A percentile compares a stretch with the other conserved stretches of the same genome.
Conservation (phyloP, 805 yeast genomes). For the Wickerhamomyces pijperi region DNA sequence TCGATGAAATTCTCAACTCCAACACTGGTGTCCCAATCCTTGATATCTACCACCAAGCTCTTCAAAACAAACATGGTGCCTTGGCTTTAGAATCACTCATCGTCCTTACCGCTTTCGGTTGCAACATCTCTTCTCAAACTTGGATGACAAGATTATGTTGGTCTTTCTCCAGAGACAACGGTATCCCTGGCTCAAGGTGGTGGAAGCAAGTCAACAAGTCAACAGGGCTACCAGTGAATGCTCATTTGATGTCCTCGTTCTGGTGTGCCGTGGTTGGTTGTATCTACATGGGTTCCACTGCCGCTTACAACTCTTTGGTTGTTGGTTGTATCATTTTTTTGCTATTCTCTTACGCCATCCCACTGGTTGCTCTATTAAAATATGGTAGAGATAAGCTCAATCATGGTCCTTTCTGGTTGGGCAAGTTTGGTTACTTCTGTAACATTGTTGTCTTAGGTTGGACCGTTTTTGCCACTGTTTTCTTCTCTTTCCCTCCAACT, state of each 20-base stretch:
- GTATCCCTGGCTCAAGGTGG: slow-evolving; percentile 41
- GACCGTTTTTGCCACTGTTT: slow-evolving; percentile 47
- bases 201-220: slow-evolving; percentile 36
- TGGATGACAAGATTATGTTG: slow-evolving; percentile 62
- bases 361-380: slow-evolving; percentile 34
- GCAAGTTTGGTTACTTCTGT: slow-evolving; percentile 38
- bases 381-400: slow-evolving; percentile 40
- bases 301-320: slow-evolving; percentile 58
- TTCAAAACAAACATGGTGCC: slow-evolving; percentile 43
- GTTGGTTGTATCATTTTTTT: slow-evolving; percentile 51
- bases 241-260: slow-evolving; percentile 42
- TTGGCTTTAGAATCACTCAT: slow-evolving; percentile 36
- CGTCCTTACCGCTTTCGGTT: slow-evolving; percentile 42
- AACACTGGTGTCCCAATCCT: slow-evolving; percentile 50
- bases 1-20: slow-evolving; percentile 35
- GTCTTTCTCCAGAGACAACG: slow-evolving; percentile 60
- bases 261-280: slow-evolving; percentile 47
- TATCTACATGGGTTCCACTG: slow-evolving; percentile 52
- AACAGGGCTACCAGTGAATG: slow-evolving; percentile 46
- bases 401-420: slow-evolving; percentile 63
- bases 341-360: slow-evolving; percentile 46
- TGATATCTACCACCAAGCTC: slow-evolving; percentile 51
- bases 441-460: slow-evolving; percentile 43
- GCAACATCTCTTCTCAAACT: slow-evolving; percentile 51
- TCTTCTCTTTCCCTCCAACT: slow-evolving; percentile 53